Conservation (phyloP, 352 stramenopile genomes). For the Phytophthora pistaciae region DNA sequence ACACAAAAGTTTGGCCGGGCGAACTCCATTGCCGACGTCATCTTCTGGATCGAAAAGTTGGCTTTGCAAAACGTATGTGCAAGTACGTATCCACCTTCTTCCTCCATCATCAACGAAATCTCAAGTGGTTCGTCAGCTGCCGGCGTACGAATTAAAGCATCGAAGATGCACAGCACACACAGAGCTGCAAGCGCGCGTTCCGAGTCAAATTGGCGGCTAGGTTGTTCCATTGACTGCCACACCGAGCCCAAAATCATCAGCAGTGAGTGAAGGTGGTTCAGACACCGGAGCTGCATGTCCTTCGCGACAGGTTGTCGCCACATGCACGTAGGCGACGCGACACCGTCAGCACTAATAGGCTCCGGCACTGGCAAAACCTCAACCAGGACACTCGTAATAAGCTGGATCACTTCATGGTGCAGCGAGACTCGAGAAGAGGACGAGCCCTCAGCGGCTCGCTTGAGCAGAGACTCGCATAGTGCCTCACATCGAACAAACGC, state of each 20-base stretch:
- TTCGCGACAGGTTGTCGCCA: constrained; percentile 79
- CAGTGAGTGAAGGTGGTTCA: constrained; percentile 80
- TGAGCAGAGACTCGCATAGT: constrained; percentile 83
- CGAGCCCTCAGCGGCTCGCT: constrained; percentile 85
- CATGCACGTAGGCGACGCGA: constrained; percentile 51
- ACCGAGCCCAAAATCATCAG: constrained; percentile 85
- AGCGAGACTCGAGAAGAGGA: constrained; percentile 91
- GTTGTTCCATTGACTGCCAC: constrained; percentile 91
- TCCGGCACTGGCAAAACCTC: constrained; percentile 85
- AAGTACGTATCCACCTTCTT: constrained; percentile 83
- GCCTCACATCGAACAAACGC: constrained; percentile 82
- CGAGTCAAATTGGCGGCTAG: constrained; percentile 88
- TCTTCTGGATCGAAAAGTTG: constrained; percentile 81
- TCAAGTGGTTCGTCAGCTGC: constrained; percentile 78
- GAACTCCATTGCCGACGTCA: constrained; percentile 88
- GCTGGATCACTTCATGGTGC: constrained; percentile 90
- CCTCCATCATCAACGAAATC: constrained; percentile 84
- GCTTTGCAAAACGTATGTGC: constrained; percentile 88
- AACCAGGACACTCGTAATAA: constrained; percentile 84
- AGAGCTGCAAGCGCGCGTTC: constrained; percentile 82
- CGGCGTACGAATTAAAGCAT: constrained; percentile 83
- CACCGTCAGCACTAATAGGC: constrained; percentile 31
- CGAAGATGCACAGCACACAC: constrained; percentile 84
- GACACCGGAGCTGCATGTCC: constrained; percentile 83
- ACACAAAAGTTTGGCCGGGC: constrained; percentile 79